Evolutionary conservation across 495 filamentous ascomycete species (phyloP), one percentile per base, ranked within the genome.

Genomic region (Daldinia concentrica): DNA sequence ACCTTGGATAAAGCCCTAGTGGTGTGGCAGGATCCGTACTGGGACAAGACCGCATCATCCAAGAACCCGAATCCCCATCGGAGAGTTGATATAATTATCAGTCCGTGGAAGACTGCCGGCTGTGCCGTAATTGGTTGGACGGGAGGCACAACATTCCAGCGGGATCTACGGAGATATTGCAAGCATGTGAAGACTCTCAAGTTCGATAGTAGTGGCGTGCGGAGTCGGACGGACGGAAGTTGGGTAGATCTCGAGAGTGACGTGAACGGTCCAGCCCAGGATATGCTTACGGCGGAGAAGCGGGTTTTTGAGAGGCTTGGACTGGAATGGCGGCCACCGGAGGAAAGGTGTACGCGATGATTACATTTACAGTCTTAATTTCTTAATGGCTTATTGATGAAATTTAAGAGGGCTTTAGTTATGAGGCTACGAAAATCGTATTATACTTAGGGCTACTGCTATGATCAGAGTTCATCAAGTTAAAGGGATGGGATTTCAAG

Each of bases 61-160:
- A 87, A 86, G 62, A 93, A 95, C 63, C 86, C 89, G 0, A 93
- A 95, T 73, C 84, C 84, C 5, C 94, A 97, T 74, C 87, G 93
- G 19, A 85, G 94, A 17, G 94, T 99, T 6, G 95, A 98, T 75
- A 97, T 99, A 67, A 97, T 99, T 75, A 85, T 98, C 64, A 89
- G 89, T 17, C 94, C 94, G 0, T 96, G 94, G 91, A 89, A 88
- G 32, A 95, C 92, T 3, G 87, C 91, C 3, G 95, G 96, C 0
- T 97, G 93, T 73, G 95, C 93, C 0, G 86, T 98, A 3, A 80
- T 94, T 4, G 94, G 92, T 3, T 98, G 95, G 96, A 90, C 90
- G 14, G 92, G 93, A 2, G 96, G 90, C 8, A 93, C 89, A 5
- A 97, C 94, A 0, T 99, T 97, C 74, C 87, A 97, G 82, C 82